phyloP scores from a whole-genome alignment of 2,329 filamentous ascomycete genomes.

The Diaporthe capsici region DNA sequence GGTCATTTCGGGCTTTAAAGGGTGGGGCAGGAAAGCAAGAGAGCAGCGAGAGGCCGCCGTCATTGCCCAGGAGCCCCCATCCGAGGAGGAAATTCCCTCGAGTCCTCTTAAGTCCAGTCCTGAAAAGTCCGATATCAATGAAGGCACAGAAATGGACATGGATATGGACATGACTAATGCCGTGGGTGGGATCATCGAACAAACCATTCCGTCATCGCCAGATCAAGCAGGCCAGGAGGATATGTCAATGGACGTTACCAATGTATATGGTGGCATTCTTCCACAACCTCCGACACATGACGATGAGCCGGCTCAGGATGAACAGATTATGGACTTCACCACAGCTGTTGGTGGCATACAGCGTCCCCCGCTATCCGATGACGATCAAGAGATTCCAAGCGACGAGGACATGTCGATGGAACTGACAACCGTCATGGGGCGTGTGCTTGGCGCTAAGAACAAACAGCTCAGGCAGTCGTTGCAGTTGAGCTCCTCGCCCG shows the following conservation, averaged over 20 bases:
- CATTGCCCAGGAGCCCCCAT: conserved; percentile 24
- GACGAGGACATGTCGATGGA: conserved; percentile 86
- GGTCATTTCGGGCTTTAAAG: conserved; percentile 79
- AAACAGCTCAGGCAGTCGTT: conserved; percentile 35
- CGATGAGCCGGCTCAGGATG: conserved; percentile 58
- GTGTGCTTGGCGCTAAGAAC: conserved; percentile 56
- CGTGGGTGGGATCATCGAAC: conserved; percentile 58
- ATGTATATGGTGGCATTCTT: conserved; percentile 84
- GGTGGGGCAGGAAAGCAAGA: conserved; percentile 75
- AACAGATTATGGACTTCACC: conserved; percentile 89
- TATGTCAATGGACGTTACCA: conserved; percentile 95
- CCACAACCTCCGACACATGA: conserved; percentile 53
- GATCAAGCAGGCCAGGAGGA: conserved; percentile 71
- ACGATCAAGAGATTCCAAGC: conserved; percentile 56
- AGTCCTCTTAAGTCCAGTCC: conserved; percentile 40
- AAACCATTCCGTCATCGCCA: conserved; percentile 37
- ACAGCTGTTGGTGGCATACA: conserved; percentile 81
- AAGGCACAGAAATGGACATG: conserved; percentile 65
- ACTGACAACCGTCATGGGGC: conserved; percentile 76
- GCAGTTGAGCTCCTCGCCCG: conserved; percentile 44
- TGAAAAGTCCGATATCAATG: conserved; percentile 49
- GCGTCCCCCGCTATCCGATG: conserved; percentile 48
- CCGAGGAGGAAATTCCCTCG: conserved; percentile 30
- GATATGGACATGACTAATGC: conserved; percentile 72
- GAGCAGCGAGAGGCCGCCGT: conserved; percentile 62